Percentiles rank a stretch among this genome's conserved stretches.
Conservation (phyloP, 345 rosid genomes). For the Dipteronia sinensis region DNA sequence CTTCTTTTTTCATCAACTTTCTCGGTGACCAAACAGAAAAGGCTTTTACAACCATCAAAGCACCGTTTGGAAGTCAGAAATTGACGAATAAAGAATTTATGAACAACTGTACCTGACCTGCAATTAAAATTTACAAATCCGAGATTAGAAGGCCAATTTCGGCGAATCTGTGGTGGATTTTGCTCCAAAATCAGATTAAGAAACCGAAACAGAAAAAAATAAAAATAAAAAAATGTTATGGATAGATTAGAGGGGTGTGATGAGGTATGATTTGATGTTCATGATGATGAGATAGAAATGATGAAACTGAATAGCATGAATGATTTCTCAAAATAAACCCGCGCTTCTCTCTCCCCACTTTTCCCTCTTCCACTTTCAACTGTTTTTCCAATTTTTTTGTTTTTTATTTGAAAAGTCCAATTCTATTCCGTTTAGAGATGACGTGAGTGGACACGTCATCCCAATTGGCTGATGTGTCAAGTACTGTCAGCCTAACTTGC, state of each 20-base stretch:
- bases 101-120: constrained; percentile 13
- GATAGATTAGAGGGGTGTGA: background rate
- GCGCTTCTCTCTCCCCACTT: background rate
- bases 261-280: background rate
- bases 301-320: background rate
- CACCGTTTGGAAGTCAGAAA: background rate
- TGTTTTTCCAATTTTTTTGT: background rate
- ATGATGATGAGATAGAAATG: background rate
- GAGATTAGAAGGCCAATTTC: background rate
- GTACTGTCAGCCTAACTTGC: no score
- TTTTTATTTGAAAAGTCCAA: background rate
- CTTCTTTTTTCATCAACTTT: background rate
- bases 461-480: no score
- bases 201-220: background rate
- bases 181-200: background rate
- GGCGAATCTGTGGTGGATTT: background rate
- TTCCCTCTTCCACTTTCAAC: constrained; percentile 17
- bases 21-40: background rate
- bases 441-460: no score
- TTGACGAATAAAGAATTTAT: background rate
- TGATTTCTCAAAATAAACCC: constrained; percentile 8
- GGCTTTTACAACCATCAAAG: background rate
- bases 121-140: background rate
- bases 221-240: background rate
- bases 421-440: background rate